Percentiles rank a stretch among this genome's conserved stretches.
Evolutionary conservation across 176 grass and related monocot species (phyloP).

Genomic region (Hordeum vulgare): DNA sequence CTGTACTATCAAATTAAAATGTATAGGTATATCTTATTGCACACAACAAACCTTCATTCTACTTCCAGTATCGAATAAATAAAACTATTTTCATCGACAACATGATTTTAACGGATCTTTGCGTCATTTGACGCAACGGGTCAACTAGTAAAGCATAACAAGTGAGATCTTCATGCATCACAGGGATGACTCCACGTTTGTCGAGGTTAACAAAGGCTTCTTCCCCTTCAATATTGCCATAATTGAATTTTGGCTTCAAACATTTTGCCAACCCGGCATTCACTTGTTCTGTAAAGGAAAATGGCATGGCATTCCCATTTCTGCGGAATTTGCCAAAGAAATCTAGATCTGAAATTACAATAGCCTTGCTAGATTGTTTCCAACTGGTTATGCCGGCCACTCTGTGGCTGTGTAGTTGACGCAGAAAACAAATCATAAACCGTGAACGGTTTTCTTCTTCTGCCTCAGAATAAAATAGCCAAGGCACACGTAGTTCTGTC

Average conservation of each 20-base stretch:
- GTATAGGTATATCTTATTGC: no score
- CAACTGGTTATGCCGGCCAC: conserved; percentile 6
- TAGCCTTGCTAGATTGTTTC: not conserved
- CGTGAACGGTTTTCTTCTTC: not conserved
- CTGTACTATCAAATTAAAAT: no score
- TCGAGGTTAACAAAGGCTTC: no score
- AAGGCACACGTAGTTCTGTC: not conserved
- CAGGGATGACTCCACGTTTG: no score
- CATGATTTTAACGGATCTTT: no score
- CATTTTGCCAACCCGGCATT: not conserved
- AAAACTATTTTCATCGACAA: no score
- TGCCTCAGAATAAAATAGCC: not conserved
- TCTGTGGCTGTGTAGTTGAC: not conserved
- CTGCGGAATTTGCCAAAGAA: not conserved
- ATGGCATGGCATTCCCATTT: not conserved
- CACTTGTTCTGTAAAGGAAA: not conserved
- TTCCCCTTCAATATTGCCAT: no score
- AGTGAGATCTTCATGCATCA: no score
- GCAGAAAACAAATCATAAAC: not conserved
- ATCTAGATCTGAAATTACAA: not conserved
- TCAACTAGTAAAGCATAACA: no score
- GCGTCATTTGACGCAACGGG: no score
- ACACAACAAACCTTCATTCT: no score
- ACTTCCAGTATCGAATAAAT: no score
- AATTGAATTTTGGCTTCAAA: not conserved